These are phyloP conservation scores for Kwoniella shandongensis DNA, from an alignment of 768 basidiomycete genomes.

Conservation along the genomic window DNA sequence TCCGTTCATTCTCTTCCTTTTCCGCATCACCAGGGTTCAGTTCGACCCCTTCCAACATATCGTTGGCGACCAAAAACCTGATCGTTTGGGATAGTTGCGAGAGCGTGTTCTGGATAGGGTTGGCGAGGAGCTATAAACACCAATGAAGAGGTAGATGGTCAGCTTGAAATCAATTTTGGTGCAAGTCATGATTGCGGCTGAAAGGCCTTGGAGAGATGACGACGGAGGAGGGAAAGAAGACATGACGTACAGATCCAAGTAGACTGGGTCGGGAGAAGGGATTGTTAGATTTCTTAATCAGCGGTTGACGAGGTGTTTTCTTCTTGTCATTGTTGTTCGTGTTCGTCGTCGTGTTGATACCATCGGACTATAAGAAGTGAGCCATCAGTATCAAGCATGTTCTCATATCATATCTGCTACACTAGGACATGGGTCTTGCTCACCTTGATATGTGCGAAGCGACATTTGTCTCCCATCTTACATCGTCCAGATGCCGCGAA, in stretches of 20 bases:
- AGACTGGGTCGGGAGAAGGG: constrained; percentile 62
- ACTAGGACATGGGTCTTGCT: too few species aligned
- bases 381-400: background rate
- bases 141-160: constrained; percentile 4
- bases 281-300: constrained; percentile 23
- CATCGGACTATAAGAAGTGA: background rate
- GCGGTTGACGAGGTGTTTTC: constrained; percentile 21
- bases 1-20: constrained; percentile 33
- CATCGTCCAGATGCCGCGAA: constrained; percentile 41
- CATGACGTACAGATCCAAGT: constrained; percentile 68
- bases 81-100: constrained; percentile 92
- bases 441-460: constrained; percentile 30
- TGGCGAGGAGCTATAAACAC: constrained; percentile 66
- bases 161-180: background rate
- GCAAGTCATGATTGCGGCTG: background rate
- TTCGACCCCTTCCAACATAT: constrained; percentile 79
- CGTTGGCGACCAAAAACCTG: constrained; percentile 83
- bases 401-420: too few species aligned
- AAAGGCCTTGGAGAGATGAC: background rate
- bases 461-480: constrained; percentile 44
- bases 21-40: constrained; percentile 73
- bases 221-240: background rate
- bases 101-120: constrained; percentile 81
- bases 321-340: constrained; percentile 1
- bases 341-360: constrained; percentile 1